Evolutionary conservation across 2,329 filamentous ascomycete genomes (phyloP), one percentile per base, ranked within the genome.

Genomic region (Fusarium circinatum): DNA sequence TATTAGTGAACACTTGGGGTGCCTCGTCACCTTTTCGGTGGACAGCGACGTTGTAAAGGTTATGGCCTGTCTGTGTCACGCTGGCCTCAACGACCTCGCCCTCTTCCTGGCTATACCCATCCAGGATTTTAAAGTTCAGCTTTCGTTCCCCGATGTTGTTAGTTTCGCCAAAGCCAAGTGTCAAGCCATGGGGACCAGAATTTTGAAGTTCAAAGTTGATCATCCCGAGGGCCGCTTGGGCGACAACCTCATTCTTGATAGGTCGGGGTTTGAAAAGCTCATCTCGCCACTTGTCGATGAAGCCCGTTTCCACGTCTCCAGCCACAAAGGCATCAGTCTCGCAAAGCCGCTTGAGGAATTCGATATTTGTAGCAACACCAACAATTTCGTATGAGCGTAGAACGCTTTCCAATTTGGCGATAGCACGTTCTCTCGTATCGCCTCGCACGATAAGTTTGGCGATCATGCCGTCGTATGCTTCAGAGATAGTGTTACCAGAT

Each of bases 381-480:
- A 96, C 96, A 17, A 99, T 91, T 83, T 99, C 94, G 80, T 98
- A 99, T 54, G 94, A 89, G 74, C 94, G 92, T 17, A 99, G 85
- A 2, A 96, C 95, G 8, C 91, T 86, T 42, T 91, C 90, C 67
- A 99, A 87, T 82, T 94, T 97, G 66, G 93, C 91, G 56, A 99
- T 92, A 8, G 95, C 94, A 32, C 93, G 92, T 80, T 93, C 89
- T 68, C 96, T 89, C 64, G 92, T 92, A 22, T 90, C 89, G 2
- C 94, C 96, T 65, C 94, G 90, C 11, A 98, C 94, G 76, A 99
- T 99, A 59, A 99, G 89, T 84, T 99, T 99, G 49, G 96, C 94
- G 75, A 99, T 98, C 96, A 99, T 99, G 34, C 96, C 96, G 77
- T 99, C 96, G 82, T 99, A 99, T 62, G 96, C 94, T 66, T 96